Evolutionary conservation across 371 early-diverging fungal genomes (phyloP).

Genomic region (Batkoa obscura): DNA sequence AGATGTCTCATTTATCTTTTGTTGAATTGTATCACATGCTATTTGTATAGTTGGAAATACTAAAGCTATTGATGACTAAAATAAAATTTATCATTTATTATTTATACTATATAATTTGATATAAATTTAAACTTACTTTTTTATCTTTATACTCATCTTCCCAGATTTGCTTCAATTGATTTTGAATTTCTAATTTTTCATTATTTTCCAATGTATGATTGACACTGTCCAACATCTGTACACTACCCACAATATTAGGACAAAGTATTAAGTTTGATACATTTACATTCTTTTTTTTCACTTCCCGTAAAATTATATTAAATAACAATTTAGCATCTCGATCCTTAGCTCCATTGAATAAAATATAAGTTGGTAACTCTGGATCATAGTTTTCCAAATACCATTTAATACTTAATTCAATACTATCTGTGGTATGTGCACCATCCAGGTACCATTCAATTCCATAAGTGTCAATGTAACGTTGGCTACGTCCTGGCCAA

Average conservation of each 20-base stretch:
- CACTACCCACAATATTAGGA: constrained; percentile 34
- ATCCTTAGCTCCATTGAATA: constrained; percentile 81
- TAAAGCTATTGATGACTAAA: no score
- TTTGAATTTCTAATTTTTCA: no score
- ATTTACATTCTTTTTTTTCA: constrained; percentile 21
- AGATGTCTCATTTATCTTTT: constrained; percentile 3
- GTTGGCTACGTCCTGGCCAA: constrained; percentile 74
- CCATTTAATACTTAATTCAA: constrained; percentile 18
- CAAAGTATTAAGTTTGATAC: constrained; percentile 44
- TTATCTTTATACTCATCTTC: no score
- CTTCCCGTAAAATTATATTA: constrained; percentile 19
- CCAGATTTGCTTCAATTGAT: no score
- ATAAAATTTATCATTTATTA: no score
- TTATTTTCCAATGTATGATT: no score
- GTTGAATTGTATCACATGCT: no score
- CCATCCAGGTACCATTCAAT: constrained; percentile 74
- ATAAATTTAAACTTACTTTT: no score
- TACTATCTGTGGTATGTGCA: constrained; percentile 83
- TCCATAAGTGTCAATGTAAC: constrained; percentile 7
- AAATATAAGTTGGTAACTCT: constrained; percentile 19
- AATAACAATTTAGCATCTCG: constrained; percentile 41
- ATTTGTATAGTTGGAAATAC: no score
- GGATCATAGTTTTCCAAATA: background rate
- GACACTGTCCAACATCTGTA: no score
- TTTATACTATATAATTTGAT: no score